Conservation (phyloP, 441 rosid genomes). For the Erysimum pusillum region DNA sequence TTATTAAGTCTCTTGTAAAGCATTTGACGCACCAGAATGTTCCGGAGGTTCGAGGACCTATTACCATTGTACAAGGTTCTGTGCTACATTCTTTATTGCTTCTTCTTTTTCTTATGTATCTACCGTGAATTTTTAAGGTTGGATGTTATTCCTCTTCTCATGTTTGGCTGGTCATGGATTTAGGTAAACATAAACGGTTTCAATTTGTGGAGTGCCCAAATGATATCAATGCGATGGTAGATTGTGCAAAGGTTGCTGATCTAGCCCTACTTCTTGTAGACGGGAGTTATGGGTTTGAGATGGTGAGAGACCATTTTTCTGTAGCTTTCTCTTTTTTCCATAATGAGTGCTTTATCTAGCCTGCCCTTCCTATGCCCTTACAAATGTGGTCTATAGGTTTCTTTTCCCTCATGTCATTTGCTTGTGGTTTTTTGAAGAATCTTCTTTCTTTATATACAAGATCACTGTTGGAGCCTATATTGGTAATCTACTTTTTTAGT, state of each 20-base stretch:
- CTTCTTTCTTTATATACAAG: too few species aligned
- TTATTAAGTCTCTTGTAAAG: conserved; percentile 85
- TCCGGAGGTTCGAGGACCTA: conserved; percentile 90
- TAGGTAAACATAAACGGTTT: conserved; percentile 79
- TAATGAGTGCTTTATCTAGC: neutral
- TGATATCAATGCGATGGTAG: conserved; percentile 95
- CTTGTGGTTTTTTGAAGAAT: too few species aligned
- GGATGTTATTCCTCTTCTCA: conserved; percentile 24
- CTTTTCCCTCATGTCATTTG: neutral
- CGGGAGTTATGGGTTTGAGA: conserved; percentile 98
- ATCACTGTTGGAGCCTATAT: neutral
- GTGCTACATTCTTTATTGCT: conserved; percentile 15
- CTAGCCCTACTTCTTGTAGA: conserved; percentile 85
- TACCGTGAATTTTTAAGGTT: conserved; percentile 1
- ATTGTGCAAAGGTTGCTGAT: conserved; percentile 92
- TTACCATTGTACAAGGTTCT: conserved; percentile 84
- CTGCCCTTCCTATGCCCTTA: neutral
- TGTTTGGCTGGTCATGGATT: conserved; percentile 36
- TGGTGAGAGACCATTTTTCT: conserved; percentile 66
- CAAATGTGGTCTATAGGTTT: neutral
- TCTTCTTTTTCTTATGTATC: neutral
- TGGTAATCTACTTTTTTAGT: conserved; percentile 12
- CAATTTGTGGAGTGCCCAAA: conserved; percentile 97
- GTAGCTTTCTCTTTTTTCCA: neutral
- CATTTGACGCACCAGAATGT: conserved; percentile 80